phyloP scores from a whole-genome alignment of 257 asterid species.

The Salvia miltiorrhiza region DNA sequence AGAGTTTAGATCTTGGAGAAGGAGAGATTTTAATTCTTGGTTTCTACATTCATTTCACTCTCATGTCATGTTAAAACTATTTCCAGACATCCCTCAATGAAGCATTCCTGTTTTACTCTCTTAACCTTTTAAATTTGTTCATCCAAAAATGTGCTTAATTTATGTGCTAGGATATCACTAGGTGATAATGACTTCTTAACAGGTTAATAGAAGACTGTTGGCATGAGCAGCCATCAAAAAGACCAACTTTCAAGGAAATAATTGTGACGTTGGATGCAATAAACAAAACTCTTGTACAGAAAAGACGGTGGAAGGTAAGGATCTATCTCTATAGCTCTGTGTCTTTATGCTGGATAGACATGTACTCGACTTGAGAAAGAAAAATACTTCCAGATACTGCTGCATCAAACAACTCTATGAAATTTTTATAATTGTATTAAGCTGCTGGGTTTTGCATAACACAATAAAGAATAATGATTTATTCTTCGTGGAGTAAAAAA shows the following conservation, averaged over 20 bases:
- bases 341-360: no score
- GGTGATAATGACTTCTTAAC: conserved; percentile 25
- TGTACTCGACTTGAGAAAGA: neutral
- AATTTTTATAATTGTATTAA: no score
- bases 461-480: neutral
- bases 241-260: conserved; percentile 64
- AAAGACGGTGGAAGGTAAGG: conserved; percentile 71
- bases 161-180: conserved; percentile 5
- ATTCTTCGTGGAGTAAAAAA: neutral
- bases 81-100: neutral
- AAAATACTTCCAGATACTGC: neutral
- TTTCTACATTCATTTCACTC: neutral
- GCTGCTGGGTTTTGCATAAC: no score
- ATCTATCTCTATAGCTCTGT: no score
- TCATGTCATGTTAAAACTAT: neutral
- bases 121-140: neutral
- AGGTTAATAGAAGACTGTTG: conserved; percentile 78
- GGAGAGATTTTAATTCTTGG: neutral
- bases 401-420: no score
- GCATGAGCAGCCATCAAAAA: conserved; percentile 49
- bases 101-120: neutral
- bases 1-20: neutral
- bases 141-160: neutral
- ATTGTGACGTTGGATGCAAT: conserved; percentile 57
- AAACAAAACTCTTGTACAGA: conserved; percentile 35